These are phyloP conservation scores for Fusarium sp. DNA, from an alignment of 2,329 filamentous ascomycete genomes.

Conservation along the genomic window DNA sequence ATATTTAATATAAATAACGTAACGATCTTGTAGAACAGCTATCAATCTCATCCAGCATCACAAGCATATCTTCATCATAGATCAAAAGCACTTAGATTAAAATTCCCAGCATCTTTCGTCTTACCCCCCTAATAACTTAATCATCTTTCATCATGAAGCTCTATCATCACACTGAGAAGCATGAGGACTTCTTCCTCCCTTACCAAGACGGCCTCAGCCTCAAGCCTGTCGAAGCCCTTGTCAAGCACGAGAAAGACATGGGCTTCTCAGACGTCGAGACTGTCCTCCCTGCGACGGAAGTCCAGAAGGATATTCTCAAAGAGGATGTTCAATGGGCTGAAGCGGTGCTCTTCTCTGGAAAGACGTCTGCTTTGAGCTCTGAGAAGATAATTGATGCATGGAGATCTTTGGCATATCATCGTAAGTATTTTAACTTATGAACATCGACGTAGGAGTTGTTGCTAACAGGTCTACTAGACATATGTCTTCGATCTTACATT, in stretches of 20 bases:
- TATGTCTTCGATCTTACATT: conserved; percentile 8
- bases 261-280: neutral
- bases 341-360: conserved; percentile 1
- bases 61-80: neutral
- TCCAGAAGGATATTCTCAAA: conserved; percentile 5
- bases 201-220: neutral
- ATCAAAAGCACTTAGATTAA: neutral
- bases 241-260: neutral
- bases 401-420: conserved; percentile 2
- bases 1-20: neutral
- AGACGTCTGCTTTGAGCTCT: neutral
- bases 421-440: neutral
- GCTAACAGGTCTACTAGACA: neutral
- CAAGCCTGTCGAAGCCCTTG: neutral
- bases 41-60: neutral
- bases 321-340: conserved; percentile 17
- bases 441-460: rapidly evolving
- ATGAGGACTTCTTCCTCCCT: conserved; percentile 16
- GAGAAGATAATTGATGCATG: conserved; percentile 1
- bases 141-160: neutral
- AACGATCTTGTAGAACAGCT: neutral
- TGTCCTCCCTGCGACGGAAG: neutral
- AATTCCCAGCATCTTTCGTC: no score
- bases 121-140: neutral
- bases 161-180: conserved; percentile 2